Evolutionary conservation across 2,329 filamentous ascomycete genomes (phyloP).

Genomic region (Lomentospora prolificans): DNA sequence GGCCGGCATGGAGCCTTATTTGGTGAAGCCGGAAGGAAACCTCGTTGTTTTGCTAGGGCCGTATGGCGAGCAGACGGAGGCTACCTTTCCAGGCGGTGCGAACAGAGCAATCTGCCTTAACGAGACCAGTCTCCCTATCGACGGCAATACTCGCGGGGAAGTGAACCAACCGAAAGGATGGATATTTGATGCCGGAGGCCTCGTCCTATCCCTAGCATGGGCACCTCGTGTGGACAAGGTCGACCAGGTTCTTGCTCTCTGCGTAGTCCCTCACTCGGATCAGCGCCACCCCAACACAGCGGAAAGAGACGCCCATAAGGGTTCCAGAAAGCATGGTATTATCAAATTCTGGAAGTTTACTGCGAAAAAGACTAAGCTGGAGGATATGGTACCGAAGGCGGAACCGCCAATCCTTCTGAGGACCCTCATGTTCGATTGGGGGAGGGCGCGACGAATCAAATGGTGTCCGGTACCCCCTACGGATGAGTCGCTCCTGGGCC

Average conservation of each 20-base stretch:
- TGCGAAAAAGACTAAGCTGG: conserved; percentile 18
- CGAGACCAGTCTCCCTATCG: conserved; percentile 1
- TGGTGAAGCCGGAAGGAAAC: conserved; percentile 17
- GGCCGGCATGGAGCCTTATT: conserved; percentile 17
- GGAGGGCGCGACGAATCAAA: conserved; percentile 37
- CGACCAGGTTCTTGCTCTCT: conserved; percentile 39
- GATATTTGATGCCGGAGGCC: conserved; percentile 44
- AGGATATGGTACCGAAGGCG: conserved; percentile 23
- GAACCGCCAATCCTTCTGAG: conserved; percentile 27
- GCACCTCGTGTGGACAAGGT: conserved; percentile 25
- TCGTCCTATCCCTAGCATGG: conserved; percentile 44
- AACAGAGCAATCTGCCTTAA: conserved; percentile 19
- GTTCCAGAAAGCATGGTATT: conserved; percentile 31
- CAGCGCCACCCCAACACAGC: conserved; percentile 28
- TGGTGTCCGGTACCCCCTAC: conserved; percentile 40
- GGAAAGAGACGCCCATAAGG: conserved; percentile 26
- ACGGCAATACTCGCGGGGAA: conserved; percentile 13
- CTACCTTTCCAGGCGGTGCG: conserved; percentile 19
- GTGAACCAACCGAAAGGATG: conserved; percentile 31
- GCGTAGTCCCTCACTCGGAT: conserved; percentile 39
- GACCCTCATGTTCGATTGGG: conserved; percentile 39
- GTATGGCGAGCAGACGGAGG: conserved; percentile 19
- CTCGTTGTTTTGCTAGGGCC: conserved; percentile 26
- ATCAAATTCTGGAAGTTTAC: conserved; percentile 44
- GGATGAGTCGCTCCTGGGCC: conserved; percentile 20